These are phyloP conservation scores for Leptodontidium sp. DNA, from an alignment of 2,329 filamentous ascomycete genomes.

Conservation along the genomic window DNA sequence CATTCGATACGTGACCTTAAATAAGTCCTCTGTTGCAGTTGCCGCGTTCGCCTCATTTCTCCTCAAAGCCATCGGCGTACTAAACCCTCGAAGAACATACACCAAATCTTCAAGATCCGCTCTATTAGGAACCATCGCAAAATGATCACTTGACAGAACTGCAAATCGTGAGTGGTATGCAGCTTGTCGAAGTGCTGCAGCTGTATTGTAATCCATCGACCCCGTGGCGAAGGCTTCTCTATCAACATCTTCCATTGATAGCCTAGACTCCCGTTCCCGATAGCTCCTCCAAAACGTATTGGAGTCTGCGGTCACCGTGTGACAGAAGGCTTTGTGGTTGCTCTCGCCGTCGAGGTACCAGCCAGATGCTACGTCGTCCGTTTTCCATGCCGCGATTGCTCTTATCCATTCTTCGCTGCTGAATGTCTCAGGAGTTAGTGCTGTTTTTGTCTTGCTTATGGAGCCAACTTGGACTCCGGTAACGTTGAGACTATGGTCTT, in stretches of 20 bases:
- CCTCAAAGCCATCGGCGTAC: neutral
- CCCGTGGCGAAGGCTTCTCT: neutral
- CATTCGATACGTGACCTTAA: constrained; percentile 10
- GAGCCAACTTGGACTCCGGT: too few relatives aligned
- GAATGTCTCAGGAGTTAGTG: neutral
- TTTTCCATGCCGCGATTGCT: neutral
- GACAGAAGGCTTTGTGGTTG: neutral
- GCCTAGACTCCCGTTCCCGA: too few relatives aligned
- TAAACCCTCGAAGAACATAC: neutral
- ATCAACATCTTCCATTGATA: neutral
- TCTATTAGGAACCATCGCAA: neutral
- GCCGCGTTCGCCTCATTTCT: neutral
- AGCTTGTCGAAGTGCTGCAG: neutral
- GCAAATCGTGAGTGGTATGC: neutral
- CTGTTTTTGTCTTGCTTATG: too few relatives aligned
- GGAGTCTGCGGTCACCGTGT: neutral
- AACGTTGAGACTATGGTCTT: too few relatives aligned
- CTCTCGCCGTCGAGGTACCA: neutral
- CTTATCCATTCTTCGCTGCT: neutral
- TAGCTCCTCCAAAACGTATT: too few relatives aligned
- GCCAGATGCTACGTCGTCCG: neutral
- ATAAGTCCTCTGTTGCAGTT: neutral
- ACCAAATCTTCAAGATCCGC: neutral
- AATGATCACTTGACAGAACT: neutral
- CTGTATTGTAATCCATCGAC: neutral